Conservation (phyloP, 1,284 basidiomycete genomes). For the Microbotryomycetes sp. region DNA sequence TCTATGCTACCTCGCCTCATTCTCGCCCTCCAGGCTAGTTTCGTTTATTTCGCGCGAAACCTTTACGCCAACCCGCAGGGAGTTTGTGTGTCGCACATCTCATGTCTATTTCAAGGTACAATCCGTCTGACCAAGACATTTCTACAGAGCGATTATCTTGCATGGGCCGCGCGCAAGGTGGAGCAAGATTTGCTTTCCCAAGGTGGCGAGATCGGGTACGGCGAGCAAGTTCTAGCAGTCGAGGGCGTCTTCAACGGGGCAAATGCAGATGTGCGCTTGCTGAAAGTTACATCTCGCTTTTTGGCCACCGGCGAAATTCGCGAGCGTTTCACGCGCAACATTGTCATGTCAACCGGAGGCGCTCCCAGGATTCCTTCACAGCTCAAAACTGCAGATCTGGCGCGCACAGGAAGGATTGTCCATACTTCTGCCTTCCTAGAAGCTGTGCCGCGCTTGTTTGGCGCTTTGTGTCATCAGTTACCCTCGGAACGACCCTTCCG, state of each 20-base stretch:
- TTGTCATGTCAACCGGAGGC: conserved; percentile 23
- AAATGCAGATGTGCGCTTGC: conserved; percentile 6
- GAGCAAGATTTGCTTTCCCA: conserved; percentile 42
- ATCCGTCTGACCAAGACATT: not conserved
- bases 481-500: conserved; percentile 38
- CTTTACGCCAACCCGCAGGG: conserved; percentile 43
- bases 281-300: conserved; percentile 15
- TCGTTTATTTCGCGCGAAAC: conserved; percentile 45
- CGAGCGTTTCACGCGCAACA: conserved; percentile 14
- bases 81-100: conserved; percentile 47
- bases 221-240: conserved; percentile 47
- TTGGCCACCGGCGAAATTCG: conserved; percentile 6
- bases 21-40: conserved; percentile 46
- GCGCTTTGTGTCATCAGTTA: conserved; percentile 27
- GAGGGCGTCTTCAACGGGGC: conserved; percentile 12
- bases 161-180: conserved; percentile 47
- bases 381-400: conserved; percentile 47
- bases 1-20: conserved; percentile 51
- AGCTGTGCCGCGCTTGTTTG: conserved; percentile 15
- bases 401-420: conserved; percentile 44
- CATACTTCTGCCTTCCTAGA: conserved; percentile 32
- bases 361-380: conserved; percentile 15
- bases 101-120: too few relatives aligned
- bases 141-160: conserved; percentile 46
- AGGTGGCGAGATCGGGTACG: conserved; percentile 48